Base-by-base conservation (phyloP, 192 early-diverging fungal genomes). In the Linnemannia schmuckeri region DNA sequence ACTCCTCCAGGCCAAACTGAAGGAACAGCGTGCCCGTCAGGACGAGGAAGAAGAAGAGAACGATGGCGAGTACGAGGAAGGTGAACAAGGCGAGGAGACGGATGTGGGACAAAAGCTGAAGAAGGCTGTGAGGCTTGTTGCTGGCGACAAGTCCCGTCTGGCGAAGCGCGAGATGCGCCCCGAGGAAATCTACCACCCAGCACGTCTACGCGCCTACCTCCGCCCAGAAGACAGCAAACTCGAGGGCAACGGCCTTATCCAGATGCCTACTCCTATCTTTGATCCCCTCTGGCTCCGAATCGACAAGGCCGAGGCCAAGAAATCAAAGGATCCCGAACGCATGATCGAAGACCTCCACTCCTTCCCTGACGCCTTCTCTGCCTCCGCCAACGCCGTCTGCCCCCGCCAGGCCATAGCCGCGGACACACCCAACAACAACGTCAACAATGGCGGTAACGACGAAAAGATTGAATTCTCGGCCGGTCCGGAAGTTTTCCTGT, bases 221-320 rank as follows among this genome's bases (percentile, higher is more conserved):
- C 38, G 75, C 49, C 76, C 78, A 15, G 27, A 76, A 40, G 49
- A 82, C 78, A 75, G 54, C 15, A 74, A 40, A 0, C 42, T 88
- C 22, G 75, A 81, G 41, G 76, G 79, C 70, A 81, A 84, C 47
- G 76, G 83, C 7, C 47, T 89, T 55, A 73, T 61, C n/a, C 85
- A 85, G 88, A 52, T 89, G 63, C 80, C 88, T 9, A 22, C 77
- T 3, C 72, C 82, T 3, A 17, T 89, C 52, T 89, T 89, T 79
- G 88, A 89, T 70, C 88, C 82, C 20, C 80, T 89, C 68, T 89
- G 88, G 88, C 69, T 89, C 24, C 79, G 83, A 46, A 46, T 63
- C 1, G 82, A 89, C 66, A 3, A 33, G 6, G 49, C 18, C 69
- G 79, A 85, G 77, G 18, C 37, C 15, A 78, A 77, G 54, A 37